Evolutionary conservation across 768 basidiomycete genomes (phyloP).

Genomic region (Saitozyma podzolica): DNA sequence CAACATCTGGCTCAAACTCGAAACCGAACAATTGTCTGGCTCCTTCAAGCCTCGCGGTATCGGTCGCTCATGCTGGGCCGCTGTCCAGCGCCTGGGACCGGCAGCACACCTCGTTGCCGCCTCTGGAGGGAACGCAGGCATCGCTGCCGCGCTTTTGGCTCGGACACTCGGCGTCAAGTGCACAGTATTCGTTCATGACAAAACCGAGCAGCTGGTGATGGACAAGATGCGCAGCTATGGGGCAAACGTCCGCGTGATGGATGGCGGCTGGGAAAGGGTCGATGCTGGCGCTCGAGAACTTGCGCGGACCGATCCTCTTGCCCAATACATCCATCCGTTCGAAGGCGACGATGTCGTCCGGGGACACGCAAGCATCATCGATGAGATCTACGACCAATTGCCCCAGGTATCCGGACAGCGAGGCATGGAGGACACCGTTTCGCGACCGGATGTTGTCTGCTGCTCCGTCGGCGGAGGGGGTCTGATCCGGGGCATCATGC

Average conservation of each 20-base stretch:
- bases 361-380: conserved; percentile 17
- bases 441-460: conserved; percentile 14
- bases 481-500: conserved; percentile 19
- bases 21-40: conserved; percentile 3
- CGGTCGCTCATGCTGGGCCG: conserved; percentile 3
- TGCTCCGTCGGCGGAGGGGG: conserved; percentile 27
- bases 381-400: conserved; percentile 24
- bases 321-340: conserved; percentile 27
- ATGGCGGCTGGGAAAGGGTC: conserved; percentile 14
- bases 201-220: conserved; percentile 12
- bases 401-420: background rate
- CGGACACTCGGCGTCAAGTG: conserved; percentile 17
- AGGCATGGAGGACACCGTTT: background rate
- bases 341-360: conserved; percentile 20
- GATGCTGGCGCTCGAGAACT: conserved; percentile 12
- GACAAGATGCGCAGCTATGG: conserved; percentile 12
- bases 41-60: conserved; percentile 6
- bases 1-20: conserved; percentile 5
- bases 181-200: conserved; percentile 19
- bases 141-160: conserved; percentile 6
- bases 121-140: conserved; percentile 26
- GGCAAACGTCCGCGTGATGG: conserved; percentile 10
- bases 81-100: conserved; percentile 2
- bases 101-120: conserved; percentile 15
- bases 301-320: conserved; percentile 8